A percentile compares a stretch with the other conserved stretches of the same genome.
Evolutionary conservation across 2,329 filamentous ascomycete genomes (phyloP).

Genomic region (Helotiales sp.): DNA sequence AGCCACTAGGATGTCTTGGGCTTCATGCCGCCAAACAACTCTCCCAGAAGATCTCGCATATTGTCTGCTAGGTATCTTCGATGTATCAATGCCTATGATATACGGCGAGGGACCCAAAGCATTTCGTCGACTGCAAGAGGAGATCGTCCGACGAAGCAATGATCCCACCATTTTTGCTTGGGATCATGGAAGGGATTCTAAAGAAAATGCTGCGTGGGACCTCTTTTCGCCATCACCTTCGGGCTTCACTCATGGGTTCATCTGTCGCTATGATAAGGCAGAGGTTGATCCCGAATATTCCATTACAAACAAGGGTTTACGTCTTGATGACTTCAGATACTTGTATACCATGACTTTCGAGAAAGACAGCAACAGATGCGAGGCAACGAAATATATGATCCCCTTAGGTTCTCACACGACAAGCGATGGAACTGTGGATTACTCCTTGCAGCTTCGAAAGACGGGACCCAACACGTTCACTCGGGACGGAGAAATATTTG

Average conservation of each 20-base stretch:
- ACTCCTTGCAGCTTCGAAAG: slow-evolving; percentile 1
- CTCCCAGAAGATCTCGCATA: slow-evolving; percentile 39
- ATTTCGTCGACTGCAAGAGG: slow-evolving; percentile 38
- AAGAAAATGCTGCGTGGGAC: background rate
- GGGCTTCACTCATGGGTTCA: background rate
- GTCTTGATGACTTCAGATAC: background rate
- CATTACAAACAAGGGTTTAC: slow-evolving; percentile 6
- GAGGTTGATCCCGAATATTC: background rate
- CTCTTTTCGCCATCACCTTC: slow-evolving; percentile 3
- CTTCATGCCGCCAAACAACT: slow-evolving; percentile 34
- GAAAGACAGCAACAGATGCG: background rate
- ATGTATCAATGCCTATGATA: slow-evolving; percentile 38
- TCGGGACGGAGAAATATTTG: background rate
- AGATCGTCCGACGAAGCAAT: slow-evolving; percentile 36
- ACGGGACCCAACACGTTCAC: background rate
- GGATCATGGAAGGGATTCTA: slow-evolving; percentile 8
- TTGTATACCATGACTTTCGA: background rate
- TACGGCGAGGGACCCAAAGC: slow-evolving; percentile 39
- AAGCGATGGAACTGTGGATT: background rate
- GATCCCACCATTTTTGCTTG: slow-evolving; percentile 39
- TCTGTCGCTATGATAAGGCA: background rate
- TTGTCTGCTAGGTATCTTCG: slow-evolving; percentile 38
- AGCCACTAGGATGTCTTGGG: slow-evolving; percentile 40
- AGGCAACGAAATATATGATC: background rate
- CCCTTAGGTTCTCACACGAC: background rate